Evolutionary conservation across 2,329 filamentous ascomycete genomes (phyloP).

Genomic region (Fusarium sp.): DNA sequence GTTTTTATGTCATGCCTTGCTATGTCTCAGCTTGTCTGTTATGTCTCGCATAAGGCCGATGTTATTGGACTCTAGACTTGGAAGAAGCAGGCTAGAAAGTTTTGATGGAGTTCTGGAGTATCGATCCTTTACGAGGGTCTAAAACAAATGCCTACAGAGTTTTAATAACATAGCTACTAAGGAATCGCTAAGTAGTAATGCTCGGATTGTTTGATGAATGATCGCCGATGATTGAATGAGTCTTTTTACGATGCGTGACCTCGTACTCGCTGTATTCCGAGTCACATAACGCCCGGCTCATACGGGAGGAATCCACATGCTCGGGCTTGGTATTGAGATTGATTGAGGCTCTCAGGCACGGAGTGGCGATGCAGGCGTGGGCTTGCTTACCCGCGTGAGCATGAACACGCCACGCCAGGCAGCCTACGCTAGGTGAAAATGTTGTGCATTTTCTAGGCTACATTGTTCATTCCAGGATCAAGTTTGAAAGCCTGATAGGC

Average conservation of each 20-base stretch:
- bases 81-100: slow-evolving; percentile 18
- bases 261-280: slow-evolving; percentile 10
- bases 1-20: slow-evolving; percentile 28
- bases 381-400: slow-evolving; percentile 6
- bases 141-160: slow-evolving; percentile 3
- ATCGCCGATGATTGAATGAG: not conserved
- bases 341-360: slow-evolving; percentile 17
- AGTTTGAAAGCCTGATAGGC: slow-evolving; percentile 6
- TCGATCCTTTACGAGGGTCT: not conserved
- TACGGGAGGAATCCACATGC: slow-evolving; percentile 21
- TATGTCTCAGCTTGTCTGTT: slow-evolving; percentile 24
- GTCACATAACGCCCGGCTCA: slow-evolving; percentile 20
- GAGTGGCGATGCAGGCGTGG: slow-evolving; percentile 19
- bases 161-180: slow-evolving; percentile 3
- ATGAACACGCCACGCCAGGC: slow-evolving; percentile 7
- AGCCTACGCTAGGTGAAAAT: not conserved
- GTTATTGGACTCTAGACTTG: slow-evolving; percentile 1
- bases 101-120: slow-evolving; percentile 13
- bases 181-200: not conserved
- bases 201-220: not conserved
- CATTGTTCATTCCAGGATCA: not conserved
- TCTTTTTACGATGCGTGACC: not conserved
- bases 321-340: not conserved
- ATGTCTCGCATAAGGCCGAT: slow-evolving; percentile 16
- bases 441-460: slow-evolving; percentile 9